Base-by-base conservation (phyloP, 1,284 basidiomycete genomes). In the Thelephora terrestris region DNA sequence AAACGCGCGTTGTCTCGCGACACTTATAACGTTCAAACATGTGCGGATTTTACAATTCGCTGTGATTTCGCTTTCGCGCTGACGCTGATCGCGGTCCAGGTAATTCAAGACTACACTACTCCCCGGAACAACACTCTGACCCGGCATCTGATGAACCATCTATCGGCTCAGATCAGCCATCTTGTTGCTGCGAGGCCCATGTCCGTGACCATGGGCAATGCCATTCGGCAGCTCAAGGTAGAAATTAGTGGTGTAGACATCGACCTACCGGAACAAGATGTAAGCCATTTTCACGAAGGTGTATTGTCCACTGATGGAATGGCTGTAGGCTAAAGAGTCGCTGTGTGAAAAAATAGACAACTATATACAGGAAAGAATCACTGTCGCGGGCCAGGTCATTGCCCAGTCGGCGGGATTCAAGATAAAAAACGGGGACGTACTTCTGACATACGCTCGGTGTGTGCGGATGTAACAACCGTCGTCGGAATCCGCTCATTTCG, bases 151-250 rank as follows among this genome's bases (percentile, higher is more conserved):
- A 88, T 88, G 77, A 86, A 86, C 10, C 79, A 91, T 65, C 73
- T 93, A 34, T 91, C 89, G 5, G 88, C 90, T 16, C 93, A 96
- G 74, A 95, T 96, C 56, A 85, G 81, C 23, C 85, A 93, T 66
- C 76, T 95, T 16, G 89, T 92, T 16, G 78, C 85, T 47, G 86
- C 89, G 24, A 73, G 93, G 46, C 88, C 91, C 0, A 86, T 94
- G 82, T 88, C 89, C n/a, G 82, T 91, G n/a, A 90, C 91, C 23
- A 91, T 93, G 81, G 92, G 91, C 1, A 94, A 94, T 60, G 92
- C 92, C 0, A 91, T 93, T 55, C 79, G 94, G 50, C 91, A 95
- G 65, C 74, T 99, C 60, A 99, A 99, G 71, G 75, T 96, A 52
- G 92, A 98, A 61, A 97, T 99, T 63, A 94, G 91, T 61, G 79